phyloP scores from a whole-genome alignment of 2,329 filamentous ascomycete species.

The Bisporella sp. region DNA sequence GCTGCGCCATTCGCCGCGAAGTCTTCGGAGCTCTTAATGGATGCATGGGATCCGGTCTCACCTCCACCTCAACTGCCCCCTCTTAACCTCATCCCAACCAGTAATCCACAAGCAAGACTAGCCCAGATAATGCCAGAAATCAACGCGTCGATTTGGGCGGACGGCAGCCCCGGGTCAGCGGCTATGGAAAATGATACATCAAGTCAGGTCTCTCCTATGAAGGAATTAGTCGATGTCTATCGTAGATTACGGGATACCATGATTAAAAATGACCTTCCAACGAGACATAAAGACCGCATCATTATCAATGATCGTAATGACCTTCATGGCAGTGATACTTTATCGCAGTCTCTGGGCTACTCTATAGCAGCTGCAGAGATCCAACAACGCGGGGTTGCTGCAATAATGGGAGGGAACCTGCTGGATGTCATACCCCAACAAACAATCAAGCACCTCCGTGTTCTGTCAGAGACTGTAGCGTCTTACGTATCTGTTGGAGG shows the following conservation, averaged over 20 bases:
- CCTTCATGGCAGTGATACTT: conserved; percentile 47
- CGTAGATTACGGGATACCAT: conserved; percentile 53
- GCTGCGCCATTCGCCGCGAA: conserved; percentile 15
- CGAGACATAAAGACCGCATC: conserved; percentile 24
- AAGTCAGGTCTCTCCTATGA: conserved; percentile 33
- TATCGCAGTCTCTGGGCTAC: conserved; percentile 66
- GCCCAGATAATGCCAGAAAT: conserved; percentile 22
- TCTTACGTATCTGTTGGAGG: conserved; percentile 77
- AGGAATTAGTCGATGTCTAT: conserved; percentile 54
- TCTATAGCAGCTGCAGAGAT: conserved; percentile 89
- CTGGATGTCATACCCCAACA: conserved; percentile 81
- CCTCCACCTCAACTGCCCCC: neutral
- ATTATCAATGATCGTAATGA: conserved; percentile 29
- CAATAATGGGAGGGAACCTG: conserved; percentile 65
- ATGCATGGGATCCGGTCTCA: conserved; percentile 24
- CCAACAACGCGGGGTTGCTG: conserved; percentile 77
- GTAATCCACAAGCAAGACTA: conserved; percentile 7
- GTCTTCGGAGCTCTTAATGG: conserved; percentile 22
- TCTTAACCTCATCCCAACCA: neutral
- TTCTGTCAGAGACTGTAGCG: conserved; percentile 80
- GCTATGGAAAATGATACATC: conserved; percentile 29
- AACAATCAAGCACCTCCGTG: conserved; percentile 75
- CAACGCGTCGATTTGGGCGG: conserved; percentile 16
- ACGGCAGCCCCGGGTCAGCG: conserved; percentile 27
- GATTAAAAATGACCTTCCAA: conserved; percentile 44